A percentile compares a stretch with the other conserved stretches of the same genome.
Conservation (phyloP, 345 rosid genomes). For the Firmiana major region DNA sequence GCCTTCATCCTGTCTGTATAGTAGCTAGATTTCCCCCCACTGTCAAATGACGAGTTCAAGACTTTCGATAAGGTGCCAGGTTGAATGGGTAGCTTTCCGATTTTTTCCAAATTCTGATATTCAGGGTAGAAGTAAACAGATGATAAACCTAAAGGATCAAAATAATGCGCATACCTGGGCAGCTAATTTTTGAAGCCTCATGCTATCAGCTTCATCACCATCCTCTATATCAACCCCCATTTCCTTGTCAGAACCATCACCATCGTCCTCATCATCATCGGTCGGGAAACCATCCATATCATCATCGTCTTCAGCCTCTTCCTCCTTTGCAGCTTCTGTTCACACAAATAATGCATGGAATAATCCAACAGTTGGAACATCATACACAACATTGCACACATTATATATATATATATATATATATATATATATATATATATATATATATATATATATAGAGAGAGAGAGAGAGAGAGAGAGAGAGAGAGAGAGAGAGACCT, state of each 20-base stretch:
- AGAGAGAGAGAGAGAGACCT: slow-evolving; percentile 41
- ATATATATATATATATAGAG: neutral
- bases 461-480: slow-evolving; percentile 13
- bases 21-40: neutral
- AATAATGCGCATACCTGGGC: slow-evolving; percentile 58
- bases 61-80: neutral
- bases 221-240: slow-evolving; percentile 95
- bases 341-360: neutral
- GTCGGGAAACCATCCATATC: slow-evolving; percentile 91
- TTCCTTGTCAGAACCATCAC: slow-evolving; percentile 86
- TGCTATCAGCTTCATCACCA: slow-evolving; percentile 91
- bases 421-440: no score
- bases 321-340: slow-evolving; percentile 84
- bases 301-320: slow-evolving; percentile 77
- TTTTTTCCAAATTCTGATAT: neutral
- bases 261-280: slow-evolving; percentile 89
- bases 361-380: neutral
- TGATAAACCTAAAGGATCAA: neutral
- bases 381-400: neutral
- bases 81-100: neutral
- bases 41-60: neutral
- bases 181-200: slow-evolving; percentile 72
- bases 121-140: neutral
- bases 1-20: neutral
- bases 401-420: no score